Base-by-base conservation (phyloP, 106 monocot genomes). In the Dendrobium nobile region DNA sequence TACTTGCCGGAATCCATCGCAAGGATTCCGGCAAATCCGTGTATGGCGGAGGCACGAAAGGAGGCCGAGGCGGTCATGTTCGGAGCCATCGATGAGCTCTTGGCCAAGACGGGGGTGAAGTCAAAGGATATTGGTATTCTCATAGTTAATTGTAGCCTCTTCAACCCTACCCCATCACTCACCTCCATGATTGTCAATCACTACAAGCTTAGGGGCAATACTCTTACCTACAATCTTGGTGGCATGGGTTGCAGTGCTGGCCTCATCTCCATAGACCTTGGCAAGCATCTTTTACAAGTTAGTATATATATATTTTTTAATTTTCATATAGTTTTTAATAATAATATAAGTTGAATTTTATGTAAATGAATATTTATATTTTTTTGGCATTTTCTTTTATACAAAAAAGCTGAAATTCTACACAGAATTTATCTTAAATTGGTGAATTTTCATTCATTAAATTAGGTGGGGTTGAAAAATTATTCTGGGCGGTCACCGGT, bases 201-300 rank as follows among this genome's bases (percentile, higher is more conserved):
- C n/a, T 83, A 83, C 20, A 78, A 78, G 73, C 77, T 83, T 40
- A 78, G 83, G 20, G 58, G 43, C 22, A 79, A 79, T 55, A 67
- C 79, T 24, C 56, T 79, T 45, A 79, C 73, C 41, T 83, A 83
- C 9, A 83, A 78, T 24, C 79, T 83, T 5, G 83, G 83, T 27
- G 87, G 87, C 31, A 87, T 87, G 87, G 87, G 87, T 10, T 87
- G 87, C 72, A 87, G 83, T 54, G 83, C 84, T 17, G 83, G 87
- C 41, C 72, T 87, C 37, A 81, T 87, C 31, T 54, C 83, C 51
- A 54, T 83, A 8, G 83, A 83, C 54, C 81, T 81, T n/a, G 81
- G 55, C n/a, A 81, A 81, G 59, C 74, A 81, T 20, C 61, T 81
- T 2, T 72, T 81, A 33, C 75, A 75, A 75, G 81, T 81, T 51